Base-by-base conservation (phyloP, 108 stramenopile genomes). In the Nannochloropsis salina region DNA sequence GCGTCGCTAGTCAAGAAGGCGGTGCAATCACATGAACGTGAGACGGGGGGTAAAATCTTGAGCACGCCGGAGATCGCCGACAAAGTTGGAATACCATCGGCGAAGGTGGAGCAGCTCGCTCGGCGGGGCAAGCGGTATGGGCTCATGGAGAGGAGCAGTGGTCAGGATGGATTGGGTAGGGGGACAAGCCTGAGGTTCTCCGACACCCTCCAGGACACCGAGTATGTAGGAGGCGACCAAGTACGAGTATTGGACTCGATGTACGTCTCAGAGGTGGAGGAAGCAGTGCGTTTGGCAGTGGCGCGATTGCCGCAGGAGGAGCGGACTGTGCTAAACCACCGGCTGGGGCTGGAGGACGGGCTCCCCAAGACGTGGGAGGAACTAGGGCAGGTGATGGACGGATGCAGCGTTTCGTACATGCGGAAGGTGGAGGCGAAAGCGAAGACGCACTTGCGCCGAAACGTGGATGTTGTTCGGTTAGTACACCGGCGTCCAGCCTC, bases 261-360 rank as follows among this genome's bases (percentile, higher is more conserved):
- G 6, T 74, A 74, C 6, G 20, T 74, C 20, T 15, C 61, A n/a
- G 61, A 74, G n/a, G 61, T 74, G 4, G 61, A 74, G 61, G 61
- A 74, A n/a, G 61, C 61, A n/a, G 8, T 74, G 2, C 15, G 61
- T 1, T 15, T 15, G 61, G 61, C 61, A 2, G 20, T 74, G 0
- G 61, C 61, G n/a, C 20, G 20, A 74, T 74, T 74, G 61, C 61
- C 61, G n/a, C 61, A n/a, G n/a, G 61, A 74, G 61, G 61, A 74
- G 61, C 15, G 61, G 61, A 74, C 6, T 15, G 61, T 74, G 61
- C n/a, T 74, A n/a, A 6, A n/a, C 2, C n/a, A n/a, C 4, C 15
- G 61, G 61, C n/a, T 74, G 61, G 61, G 61, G 2, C n/a, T 74
- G 8, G 61, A 74, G 61, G 61, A 74, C n/a, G 61, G 61, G 2